Evolutionary conservation across 495 filamentous ascomycete species (phyloP), one percentile per base, ranked within the genome.

Genomic region (Penicillium ochrochloron): DNA sequence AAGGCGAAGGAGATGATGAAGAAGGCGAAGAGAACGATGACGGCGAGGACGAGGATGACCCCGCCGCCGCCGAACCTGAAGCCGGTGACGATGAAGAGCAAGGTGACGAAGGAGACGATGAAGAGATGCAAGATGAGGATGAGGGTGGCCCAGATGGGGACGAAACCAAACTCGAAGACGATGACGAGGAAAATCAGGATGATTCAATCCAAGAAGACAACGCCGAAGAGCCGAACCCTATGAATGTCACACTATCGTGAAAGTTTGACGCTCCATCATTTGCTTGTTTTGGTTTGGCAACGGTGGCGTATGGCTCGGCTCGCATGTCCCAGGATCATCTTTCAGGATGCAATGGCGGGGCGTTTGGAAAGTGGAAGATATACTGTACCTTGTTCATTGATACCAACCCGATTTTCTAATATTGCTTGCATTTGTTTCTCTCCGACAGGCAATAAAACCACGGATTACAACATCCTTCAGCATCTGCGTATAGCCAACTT

Each of bases 1-100:
- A 85, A 6, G 66, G 89, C 5, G 90, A 85, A 21, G 79, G 79
- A 23, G 74, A 76, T 3, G 66, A 86, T 27, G 78, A 35, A 58
- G 56, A 59, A 10, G 66, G 67, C 17, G 61, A 63, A 29, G 61
- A 66, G 0, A 69, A 51, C 4, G 63, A 67, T 15, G 70, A 58
- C 1, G 53, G 19, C 53, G 62, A 66, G 3, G 66, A 64, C 11
- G 68, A 65, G 19, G 65, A 42, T 14, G 62, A 62, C n/a, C 44
- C 42, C n/a, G 60, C 34, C 12, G 50, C 46, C 14, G 57, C 41
- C 9, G 74, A 78, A 17, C 53, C 35, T 53, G 71, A 67, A 29
- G 56, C 25, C 41, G 66, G 33, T 27, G 66, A 35, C 11, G 54
- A 71, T 29, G 67, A 66, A 57, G 63, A 71, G 21, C 53, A 66